Percentiles rank a stretch among this genome's conserved stretches.
Conservation (phyloP, 2,329 filamentous ascomycete genomes). For the Pestalotiopsis sp. region DNA sequence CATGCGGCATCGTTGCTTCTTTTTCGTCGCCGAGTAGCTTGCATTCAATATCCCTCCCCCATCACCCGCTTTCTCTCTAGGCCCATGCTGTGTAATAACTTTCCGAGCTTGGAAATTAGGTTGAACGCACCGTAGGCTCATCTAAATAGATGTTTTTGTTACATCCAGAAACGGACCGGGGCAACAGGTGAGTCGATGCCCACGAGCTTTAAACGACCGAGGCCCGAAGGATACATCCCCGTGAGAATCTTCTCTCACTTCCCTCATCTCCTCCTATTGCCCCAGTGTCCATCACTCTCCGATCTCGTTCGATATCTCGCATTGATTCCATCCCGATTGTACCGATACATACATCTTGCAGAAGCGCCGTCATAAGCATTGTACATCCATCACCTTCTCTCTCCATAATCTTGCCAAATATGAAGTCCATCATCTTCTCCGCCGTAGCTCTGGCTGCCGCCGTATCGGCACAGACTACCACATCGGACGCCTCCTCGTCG, state of each 20-base stretch:
- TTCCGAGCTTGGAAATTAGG: not conserved
- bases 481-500: not conserved
- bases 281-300: not conserved
- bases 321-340: not conserved
- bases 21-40: not conserved
- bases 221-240: not conserved
- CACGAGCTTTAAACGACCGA: not conserved
- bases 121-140: not conserved
- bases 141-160: not conserved
- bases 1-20: not conserved
- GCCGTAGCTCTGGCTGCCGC: constrained; percentile 26
- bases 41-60: not conserved
- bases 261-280: not conserved
- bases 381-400: not conserved
- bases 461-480: constrained; percentile 18
- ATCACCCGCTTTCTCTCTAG: not conserved
- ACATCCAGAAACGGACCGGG: not conserved
- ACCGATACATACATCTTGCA: not conserved
- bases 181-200: not conserved
- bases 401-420: not conserved
- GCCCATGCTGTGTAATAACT: not conserved
- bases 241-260: not conserved
- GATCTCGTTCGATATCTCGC: not conserved
- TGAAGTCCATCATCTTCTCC: constrained; percentile 29
- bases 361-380: not conserved